phyloP scores from a whole-genome alignment of 495 filamentous ascomycete genomes.

The Copromyces sp. region DNA sequence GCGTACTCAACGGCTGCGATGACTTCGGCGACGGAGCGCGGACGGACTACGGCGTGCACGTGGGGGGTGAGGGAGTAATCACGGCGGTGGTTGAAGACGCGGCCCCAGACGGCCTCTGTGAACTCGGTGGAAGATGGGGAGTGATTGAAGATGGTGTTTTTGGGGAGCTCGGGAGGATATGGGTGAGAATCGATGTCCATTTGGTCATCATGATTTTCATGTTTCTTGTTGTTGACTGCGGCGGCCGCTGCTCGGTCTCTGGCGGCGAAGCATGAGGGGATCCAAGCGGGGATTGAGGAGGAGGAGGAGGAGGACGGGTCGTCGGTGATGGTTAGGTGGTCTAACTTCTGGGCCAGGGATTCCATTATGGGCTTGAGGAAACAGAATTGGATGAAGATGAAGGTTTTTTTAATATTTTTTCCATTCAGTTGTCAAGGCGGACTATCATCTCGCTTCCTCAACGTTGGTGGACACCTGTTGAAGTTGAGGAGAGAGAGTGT shows the following conservation, averaged over 20 bases:
- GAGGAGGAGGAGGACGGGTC: neutral
- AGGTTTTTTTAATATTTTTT: no score
- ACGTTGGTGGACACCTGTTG: neutral
- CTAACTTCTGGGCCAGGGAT: neutral
- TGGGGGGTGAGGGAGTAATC: constrained; percentile 28
- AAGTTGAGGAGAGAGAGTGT: neutral
- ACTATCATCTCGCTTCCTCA: neutral
- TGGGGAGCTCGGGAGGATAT: neutral
- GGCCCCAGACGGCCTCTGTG: constrained; percentile 17
- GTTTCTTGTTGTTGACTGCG: neutral
- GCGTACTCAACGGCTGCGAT: constrained; percentile 37
- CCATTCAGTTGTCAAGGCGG: no score
- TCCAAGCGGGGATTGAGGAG: neutral
- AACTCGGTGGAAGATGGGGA: neutral
- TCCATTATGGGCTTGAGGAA: neutral
- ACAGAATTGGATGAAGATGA: no score
- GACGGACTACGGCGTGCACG: constrained; percentile 31
- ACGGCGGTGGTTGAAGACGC: constrained; percentile 24
- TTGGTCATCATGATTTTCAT: neutral
- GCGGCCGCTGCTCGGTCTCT: neutral
- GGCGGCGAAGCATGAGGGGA: neutral
- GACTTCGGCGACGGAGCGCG: constrained; percentile 29
- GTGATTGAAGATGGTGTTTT: neutral
- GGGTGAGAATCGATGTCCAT: neutral
- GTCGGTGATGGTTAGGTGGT: neutral